Evolutionary conservation across 306 rosid genomes (phyloP).

Genomic region (Dryas octopetala): DNA sequence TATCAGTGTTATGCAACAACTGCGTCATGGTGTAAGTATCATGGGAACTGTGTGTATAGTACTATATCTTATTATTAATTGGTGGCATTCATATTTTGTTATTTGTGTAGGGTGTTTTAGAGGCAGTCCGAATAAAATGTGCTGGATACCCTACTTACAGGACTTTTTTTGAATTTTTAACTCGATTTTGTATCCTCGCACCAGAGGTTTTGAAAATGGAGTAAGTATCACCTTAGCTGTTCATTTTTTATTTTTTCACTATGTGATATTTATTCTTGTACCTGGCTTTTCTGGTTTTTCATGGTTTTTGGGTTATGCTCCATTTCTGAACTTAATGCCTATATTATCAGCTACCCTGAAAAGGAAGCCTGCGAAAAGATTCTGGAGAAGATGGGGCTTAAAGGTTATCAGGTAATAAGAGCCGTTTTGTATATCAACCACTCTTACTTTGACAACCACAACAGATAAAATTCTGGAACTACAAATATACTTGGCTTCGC

Average conservation of each 20-base stretch:
- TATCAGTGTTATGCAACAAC: constrained; percentile 67
- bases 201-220: constrained; percentile 68
- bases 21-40: constrained; percentile 83
- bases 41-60: constrained; percentile 24
- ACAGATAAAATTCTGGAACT: constrained; percentile 15
- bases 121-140: constrained; percentile 92
- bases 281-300: constrained; percentile 25
- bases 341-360: constrained; percentile 57
- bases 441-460: constrained; percentile 8
- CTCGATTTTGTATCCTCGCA: constrained; percentile 64
- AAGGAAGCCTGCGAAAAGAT: constrained; percentile 58
- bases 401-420: constrained; percentile 76
- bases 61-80: constrained; percentile 10
- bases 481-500: background rate
- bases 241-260: background rate
- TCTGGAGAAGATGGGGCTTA: constrained; percentile 67
- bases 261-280: constrained; percentile 20
- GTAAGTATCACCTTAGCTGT: constrained; percentile 50
- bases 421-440: constrained; percentile 7
- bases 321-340: constrained; percentile 33
- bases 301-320: constrained; percentile 10
- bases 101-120: constrained; percentile 83
- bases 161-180: constrained; percentile 65
- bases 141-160: constrained; percentile 90
- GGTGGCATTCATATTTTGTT: constrained; percentile 36